Percentiles rank a stretch among this genome's conserved stretches.
phyloP scores from a whole-genome alignment of 306 rosid genomes.

The Citrullus amarus region DNA sequence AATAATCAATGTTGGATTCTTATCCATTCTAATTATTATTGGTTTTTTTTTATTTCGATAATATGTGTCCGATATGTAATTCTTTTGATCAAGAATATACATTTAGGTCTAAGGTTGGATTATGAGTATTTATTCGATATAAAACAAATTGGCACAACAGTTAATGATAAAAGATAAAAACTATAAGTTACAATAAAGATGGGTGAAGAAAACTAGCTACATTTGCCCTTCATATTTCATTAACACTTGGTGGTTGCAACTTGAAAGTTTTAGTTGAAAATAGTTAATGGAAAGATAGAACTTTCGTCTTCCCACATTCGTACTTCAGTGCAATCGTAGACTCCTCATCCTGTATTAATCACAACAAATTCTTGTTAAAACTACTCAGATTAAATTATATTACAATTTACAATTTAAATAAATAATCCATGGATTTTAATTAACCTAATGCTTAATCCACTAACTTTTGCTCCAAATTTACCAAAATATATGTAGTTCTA shows the following conservation, averaged over 20 bases:
- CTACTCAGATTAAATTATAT: background rate
- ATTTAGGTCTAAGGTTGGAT: no score
- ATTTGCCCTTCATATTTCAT: background rate
- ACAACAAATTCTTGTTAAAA: background rate
- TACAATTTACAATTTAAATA: background rate
- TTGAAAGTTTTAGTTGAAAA: background rate
- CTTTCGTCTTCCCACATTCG: background rate
- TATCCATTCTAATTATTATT: no score
- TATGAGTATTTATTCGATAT: background rate
- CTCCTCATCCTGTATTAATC: background rate
- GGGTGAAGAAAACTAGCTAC: slow-evolving; percentile 1
- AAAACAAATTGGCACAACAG: background rate
- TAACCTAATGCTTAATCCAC: no score
- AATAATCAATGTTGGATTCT: no score
- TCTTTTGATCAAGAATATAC: no score
- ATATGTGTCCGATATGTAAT: no score
- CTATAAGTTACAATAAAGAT: background rate
- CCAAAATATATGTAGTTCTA: no score
- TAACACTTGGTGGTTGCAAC: background rate
- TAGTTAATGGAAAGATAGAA: background rate
- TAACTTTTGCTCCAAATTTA: no score
- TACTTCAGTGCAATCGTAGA: background rate
- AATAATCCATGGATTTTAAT: background rate
- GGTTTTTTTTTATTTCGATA: no score
- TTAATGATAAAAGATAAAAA: background rate